These are phyloP conservation scores for Whalleya microplaca DNA, from an alignment of 2,329 filamentous ascomycete genomes.

Conservation along the genomic window DNA sequence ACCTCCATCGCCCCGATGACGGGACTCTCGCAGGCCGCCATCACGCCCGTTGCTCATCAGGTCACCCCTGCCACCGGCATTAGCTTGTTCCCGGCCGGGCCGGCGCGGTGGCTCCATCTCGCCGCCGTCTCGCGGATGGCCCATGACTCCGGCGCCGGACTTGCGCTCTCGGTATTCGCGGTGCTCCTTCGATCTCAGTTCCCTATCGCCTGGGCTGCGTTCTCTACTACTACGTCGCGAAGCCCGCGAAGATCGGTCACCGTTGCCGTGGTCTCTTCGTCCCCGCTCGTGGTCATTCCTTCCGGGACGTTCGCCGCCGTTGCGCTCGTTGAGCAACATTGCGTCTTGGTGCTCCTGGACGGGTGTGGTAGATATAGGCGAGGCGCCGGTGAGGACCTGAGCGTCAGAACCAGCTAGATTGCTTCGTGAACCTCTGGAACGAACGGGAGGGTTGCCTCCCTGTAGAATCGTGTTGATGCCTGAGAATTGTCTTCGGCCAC, in stretches of 20 bases:
- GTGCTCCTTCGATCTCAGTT: conserved; percentile 44
- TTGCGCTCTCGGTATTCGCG: conserved; percentile 37
- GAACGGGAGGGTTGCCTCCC: conserved; percentile 46
- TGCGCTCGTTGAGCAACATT: conserved; percentile 43
- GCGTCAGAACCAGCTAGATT: conserved; percentile 58
- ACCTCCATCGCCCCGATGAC: conserved; percentile 35
- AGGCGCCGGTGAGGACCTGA: conserved; percentile 59
- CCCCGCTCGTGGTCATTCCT: conserved; percentile 42
- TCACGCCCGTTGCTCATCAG: conserved; percentile 32
- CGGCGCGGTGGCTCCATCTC: conserved; percentile 36
- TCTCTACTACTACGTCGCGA: conserved; percentile 56
- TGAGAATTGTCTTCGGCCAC: conserved; percentile 57
- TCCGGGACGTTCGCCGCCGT: conserved; percentile 36
- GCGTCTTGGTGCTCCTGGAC: conserved; percentile 53
- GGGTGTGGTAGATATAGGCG: conserved; percentile 51
- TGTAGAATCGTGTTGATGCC: conserved; percentile 64
- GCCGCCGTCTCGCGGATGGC: conserved; percentile 33
- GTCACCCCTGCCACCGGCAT: conserved; percentile 24
- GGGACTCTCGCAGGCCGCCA: conserved; percentile 32
- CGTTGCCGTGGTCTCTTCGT: conserved; percentile 48
- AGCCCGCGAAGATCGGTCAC: conserved; percentile 44
- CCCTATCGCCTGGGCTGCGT: conserved; percentile 50
- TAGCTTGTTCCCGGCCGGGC: conserved; percentile 32
- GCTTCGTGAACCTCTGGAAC: conserved; percentile 44
- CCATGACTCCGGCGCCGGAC: conserved; percentile 28